Percentiles rank a stretch among this genome's conserved stretches.
These are phyloP conservation scores for Fusarium burgessii DNA, from an alignment of 2,329 filamentous ascomycete species.

Conservation along the genomic window DNA sequence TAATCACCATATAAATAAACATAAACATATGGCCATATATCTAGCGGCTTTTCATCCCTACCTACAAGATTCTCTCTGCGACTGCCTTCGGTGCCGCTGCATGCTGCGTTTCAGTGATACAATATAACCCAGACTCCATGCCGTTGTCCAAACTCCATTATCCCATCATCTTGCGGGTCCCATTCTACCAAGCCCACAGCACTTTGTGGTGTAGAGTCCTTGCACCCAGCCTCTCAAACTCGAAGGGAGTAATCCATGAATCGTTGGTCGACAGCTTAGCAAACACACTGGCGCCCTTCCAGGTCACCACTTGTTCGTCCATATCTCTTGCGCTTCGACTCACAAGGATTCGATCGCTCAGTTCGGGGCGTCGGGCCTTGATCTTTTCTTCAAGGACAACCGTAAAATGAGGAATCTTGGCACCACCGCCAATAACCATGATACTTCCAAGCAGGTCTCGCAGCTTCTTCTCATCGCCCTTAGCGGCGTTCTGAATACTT, in stretches of 20 bases:
- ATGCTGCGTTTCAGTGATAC: constrained; percentile 23
- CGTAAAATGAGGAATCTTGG: constrained; percentile 83
- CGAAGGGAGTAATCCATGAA: constrained; percentile 88
- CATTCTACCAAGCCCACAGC: constrained; percentile 67
- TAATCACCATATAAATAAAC: constrained; percentile 8
- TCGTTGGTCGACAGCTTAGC: constrained; percentile 93
- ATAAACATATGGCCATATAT: constrained; percentile 3
- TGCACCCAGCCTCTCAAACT: constrained; percentile 88
- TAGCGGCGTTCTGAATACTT: constrained; percentile 87
- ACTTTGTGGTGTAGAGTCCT: constrained; percentile 88
- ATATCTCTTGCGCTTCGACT: constrained; percentile 86
- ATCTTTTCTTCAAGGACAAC: constrained; percentile 86
- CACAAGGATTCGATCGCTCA: constrained; percentile 71
- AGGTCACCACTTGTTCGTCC: constrained; percentile 95
- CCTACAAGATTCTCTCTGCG: constrained; percentile 11
- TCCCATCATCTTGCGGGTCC: constrained; percentile 15
- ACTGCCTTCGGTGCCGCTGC: constrained; percentile 1
- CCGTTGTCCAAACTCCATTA: constrained; percentile 41
- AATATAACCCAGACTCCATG: constrained; percentile 43
- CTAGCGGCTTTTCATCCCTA: constrained; percentile 14
- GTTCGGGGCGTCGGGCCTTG: constrained; percentile 72
- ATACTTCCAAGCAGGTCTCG: constrained; percentile 90
- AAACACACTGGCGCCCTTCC: constrained; percentile 98
- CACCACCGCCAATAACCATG: constrained; percentile 89
- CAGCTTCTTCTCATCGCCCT: constrained; percentile 91